phyloP scores from a whole-genome alignment of 2,329 filamentous ascomycete species.

The Orbilia ellipsospora region DNA sequence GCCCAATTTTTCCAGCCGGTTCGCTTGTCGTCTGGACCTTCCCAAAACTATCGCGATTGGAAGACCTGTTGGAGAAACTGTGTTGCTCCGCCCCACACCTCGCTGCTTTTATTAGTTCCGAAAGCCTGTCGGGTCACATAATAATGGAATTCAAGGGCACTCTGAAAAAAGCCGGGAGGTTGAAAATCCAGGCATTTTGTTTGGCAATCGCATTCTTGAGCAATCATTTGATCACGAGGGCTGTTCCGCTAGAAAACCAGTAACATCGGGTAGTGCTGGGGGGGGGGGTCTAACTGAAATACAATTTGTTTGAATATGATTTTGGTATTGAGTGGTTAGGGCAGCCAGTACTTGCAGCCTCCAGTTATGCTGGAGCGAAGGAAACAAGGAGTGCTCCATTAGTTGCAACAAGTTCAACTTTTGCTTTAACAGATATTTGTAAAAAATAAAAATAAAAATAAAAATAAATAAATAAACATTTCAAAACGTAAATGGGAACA shows the following conservation, averaged over 20 bases:
- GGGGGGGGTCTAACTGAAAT: constrained; percentile 1
- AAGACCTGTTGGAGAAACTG: constrained; percentile 55
- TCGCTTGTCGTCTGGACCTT: constrained; percentile 53
- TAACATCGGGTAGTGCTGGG: constrained; percentile 40
- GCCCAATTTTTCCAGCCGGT: constrained; percentile 37
- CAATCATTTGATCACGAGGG: constrained; percentile 36
- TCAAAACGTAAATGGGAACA: too few relatives aligned
- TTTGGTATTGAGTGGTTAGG: constrained; percentile 20
- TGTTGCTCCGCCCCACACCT: constrained; percentile 51
- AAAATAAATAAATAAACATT: too few relatives aligned
- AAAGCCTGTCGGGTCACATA: constrained; percentile 33
- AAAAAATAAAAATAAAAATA: too few relatives aligned
- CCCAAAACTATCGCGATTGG: constrained; percentile 31
- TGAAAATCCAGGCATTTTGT: constrained; percentile 5
- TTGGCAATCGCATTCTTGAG: constrained; percentile 22
- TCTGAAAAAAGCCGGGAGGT: constrained; percentile 9
- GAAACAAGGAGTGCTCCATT: background rate
- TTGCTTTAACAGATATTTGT: constrained; percentile 19
- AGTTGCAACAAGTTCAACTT: constrained; percentile 28
- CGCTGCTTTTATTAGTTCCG: constrained; percentile 39
- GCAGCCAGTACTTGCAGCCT: constrained; percentile 13
- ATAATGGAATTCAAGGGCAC: background rate
- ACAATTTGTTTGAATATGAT: constrained; percentile 21
- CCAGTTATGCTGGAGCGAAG: constrained; percentile 11
- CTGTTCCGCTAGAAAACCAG: constrained; percentile 27